Percentiles rank a stretch among this genome's conserved stretches.
phyloP scores from a whole-genome alignment of 495 filamentous ascomycete species.

The Penicillium waksmanii region DNA sequence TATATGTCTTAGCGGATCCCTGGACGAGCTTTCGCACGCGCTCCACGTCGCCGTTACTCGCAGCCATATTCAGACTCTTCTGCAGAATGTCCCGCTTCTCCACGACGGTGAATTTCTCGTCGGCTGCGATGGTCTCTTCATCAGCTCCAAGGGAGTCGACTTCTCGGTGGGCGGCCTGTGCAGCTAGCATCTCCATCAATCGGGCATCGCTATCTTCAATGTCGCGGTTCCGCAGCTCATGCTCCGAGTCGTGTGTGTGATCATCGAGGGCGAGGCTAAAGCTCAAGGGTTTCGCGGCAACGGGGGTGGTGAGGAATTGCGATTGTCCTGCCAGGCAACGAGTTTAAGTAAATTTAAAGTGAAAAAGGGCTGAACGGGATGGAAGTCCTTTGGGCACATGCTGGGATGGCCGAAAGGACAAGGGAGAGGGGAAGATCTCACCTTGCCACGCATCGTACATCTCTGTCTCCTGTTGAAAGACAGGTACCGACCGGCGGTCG shows the following conservation, averaged over 20 bases:
- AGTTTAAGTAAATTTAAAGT: conserved; percentile 4
- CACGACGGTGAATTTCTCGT: conserved; percentile 71
- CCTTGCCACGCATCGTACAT: conserved; percentile 99
- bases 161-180: conserved; percentile 80
- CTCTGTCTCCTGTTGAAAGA: conserved; percentile 75
- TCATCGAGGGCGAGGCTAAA: conserved; percentile 88
- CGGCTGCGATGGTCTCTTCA: conserved; percentile 74
- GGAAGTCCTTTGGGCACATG: conserved; percentile 1
- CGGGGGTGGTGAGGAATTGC: conserved; percentile 85
- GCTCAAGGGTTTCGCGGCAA: conserved; percentile 77
- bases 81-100: conserved; percentile 84
- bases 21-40: conserved; percentile 75
- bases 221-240: conserved; percentile 40
- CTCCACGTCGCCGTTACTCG: conserved; percentile 92
- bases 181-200: conserved; percentile 93
- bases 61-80: conserved; percentile 89
- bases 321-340: conserved; percentile 73
- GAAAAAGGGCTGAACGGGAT: not conserved
- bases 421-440: conserved; percentile 40
- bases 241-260: conserved; percentile 50
- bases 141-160: conserved; percentile 72
- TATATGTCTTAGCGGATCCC: conserved; percentile 72
- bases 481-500: conserved; percentile 72
- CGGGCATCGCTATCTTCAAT: conserved; percentile 82
- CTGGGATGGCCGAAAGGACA: not conserved